Conservation (phyloP, 176 grass and related monocot species). For the Stipa capillata region DNA sequence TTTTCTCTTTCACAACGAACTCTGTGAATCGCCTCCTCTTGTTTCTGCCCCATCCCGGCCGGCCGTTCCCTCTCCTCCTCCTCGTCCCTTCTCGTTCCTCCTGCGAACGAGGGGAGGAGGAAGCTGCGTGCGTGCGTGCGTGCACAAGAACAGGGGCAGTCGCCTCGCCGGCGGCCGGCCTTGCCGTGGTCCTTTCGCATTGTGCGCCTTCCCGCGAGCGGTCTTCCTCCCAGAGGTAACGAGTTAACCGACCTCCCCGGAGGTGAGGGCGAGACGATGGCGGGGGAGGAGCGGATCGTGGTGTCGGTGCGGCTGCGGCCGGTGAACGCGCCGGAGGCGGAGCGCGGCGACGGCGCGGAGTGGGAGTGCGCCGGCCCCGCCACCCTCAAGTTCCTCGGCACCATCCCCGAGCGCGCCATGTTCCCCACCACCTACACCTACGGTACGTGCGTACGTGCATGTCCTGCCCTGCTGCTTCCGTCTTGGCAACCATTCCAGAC, state of each 20-base stretch:
- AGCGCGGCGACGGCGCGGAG: constrained; percentile 53
- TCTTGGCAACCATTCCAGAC: neutral
- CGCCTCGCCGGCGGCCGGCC: neutral
- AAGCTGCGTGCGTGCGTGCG: neutral
- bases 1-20: no score
- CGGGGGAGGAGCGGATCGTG: constrained; percentile 65
- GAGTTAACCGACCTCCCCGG: neutral
- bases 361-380: constrained; percentile 66
- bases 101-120: constrained; percentile 21
- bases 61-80: constrained; percentile 1
- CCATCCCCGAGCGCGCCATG: constrained; percentile 61
- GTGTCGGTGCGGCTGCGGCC: constrained; percentile 84
- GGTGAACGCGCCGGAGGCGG: constrained; percentile 54
- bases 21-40: neutral
- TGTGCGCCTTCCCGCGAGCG: no score
- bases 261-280: constrained; percentile 10
- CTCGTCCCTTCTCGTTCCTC: no score
- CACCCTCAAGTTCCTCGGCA: constrained; percentile 65
- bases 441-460: neutral
- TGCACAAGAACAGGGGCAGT: neutral
- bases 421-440: constrained; percentile 57
- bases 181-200: neutral
- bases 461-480: no score
- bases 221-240: constrained; percentile 16
- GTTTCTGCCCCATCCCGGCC: neutral